phyloP scores from a whole-genome alignment of 140 eudicot species.

The Senecio squalidus region DNA sequence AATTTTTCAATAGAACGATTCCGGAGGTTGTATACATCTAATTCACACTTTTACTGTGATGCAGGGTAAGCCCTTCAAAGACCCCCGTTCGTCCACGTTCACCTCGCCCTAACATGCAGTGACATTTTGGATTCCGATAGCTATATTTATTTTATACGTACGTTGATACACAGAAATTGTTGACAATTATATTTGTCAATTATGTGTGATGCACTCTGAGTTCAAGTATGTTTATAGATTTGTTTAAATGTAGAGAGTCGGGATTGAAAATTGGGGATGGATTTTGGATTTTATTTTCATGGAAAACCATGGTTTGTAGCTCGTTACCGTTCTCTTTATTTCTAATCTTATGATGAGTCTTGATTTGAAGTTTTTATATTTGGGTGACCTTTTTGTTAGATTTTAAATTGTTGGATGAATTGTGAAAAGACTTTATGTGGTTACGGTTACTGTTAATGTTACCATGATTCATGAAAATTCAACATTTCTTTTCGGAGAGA shows the following conservation, averaged over 20 bases:
- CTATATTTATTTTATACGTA: conserved; percentile 23
- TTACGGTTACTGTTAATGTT: too few relatives aligned
- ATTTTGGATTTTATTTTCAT: conserved; percentile 15
- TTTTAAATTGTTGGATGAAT: too few relatives aligned
- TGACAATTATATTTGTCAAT: conserved; percentile 7
- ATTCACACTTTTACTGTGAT: not conserved
- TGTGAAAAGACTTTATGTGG: too few relatives aligned
- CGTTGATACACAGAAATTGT: conserved; percentile 19
- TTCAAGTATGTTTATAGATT: conserved; percentile 13
- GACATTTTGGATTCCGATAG: conserved; percentile 16
- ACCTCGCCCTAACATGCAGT: conserved; percentile 49
- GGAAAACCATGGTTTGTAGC: conserved; percentile 11
- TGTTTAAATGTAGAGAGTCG: conserved; percentile 22
- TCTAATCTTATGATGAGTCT: conserved; percentile 1
- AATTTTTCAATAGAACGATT: not conserved
- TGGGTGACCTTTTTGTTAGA: too few relatives aligned
- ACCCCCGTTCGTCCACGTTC: conserved; percentile 73
- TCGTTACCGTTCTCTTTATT: not conserved
- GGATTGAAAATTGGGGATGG: conserved; percentile 7
- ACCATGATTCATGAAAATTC: too few relatives aligned
- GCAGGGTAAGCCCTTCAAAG: conserved; percentile 87
- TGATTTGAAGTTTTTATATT: not conserved
- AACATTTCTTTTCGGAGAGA: too few relatives aligned
- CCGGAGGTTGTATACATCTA: not conserved
- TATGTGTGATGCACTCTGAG: conserved; percentile 25